Percentiles rank a stretch among this genome's conserved stretches.
phyloP scores from a whole-genome alignment of 352 stramenopile genomes.

The Halophytophthora batemanensis region DNA sequence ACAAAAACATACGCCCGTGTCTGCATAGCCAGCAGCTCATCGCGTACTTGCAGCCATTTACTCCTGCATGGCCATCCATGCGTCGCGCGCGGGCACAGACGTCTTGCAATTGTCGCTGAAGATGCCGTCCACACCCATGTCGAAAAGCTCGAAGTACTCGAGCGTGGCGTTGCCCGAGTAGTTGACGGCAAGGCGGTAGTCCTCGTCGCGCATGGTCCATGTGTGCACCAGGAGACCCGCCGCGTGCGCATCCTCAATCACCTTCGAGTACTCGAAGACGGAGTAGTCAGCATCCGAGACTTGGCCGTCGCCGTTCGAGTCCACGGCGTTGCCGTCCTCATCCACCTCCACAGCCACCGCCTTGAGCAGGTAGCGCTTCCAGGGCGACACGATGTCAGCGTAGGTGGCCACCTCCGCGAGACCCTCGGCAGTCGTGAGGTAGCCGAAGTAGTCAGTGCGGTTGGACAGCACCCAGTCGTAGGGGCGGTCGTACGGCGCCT shows the following conservation, averaged over 20 bases:
- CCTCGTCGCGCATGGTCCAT: slow-evolving; percentile 69
- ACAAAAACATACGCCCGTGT: too few relatives aligned
- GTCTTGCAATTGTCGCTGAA: slow-evolving; percentile 68
- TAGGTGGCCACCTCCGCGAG: slow-evolving; percentile 69
- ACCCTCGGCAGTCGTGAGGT: slow-evolving; percentile 50
- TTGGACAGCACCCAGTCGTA: slow-evolving; percentile 72
- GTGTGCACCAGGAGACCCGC: slow-evolving; percentile 51
- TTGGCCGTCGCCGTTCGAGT: slow-evolving; percentile 63
- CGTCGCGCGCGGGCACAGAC: slow-evolving; percentile 34
- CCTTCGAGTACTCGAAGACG: slow-evolving; percentile 29
- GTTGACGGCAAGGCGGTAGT: slow-evolving; percentile 54
- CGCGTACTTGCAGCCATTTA: slow-evolving; percentile 3
- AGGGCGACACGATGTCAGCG: slow-evolving; percentile 66
- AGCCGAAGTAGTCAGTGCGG: slow-evolving; percentile 44
- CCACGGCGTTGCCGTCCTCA: slow-evolving; percentile 32
- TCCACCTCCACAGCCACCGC: slow-evolving; percentile 42
- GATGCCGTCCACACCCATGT: slow-evolving; percentile 54
- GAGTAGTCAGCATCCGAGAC: slow-evolving; percentile 62
- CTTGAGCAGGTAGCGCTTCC: slow-evolving; percentile 81
- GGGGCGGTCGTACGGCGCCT: slow-evolving; percentile 38
- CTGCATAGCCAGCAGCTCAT: too few relatives aligned
- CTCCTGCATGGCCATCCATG: slow-evolving; percentile 29
- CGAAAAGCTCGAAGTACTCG: slow-evolving; percentile 69
- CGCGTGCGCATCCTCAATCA: slow-evolving; percentile 58
- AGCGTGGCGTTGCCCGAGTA: slow-evolving; percentile 57